These are phyloP conservation scores for Pyronema omphalodes DNA, from an alignment of 495 filamentous ascomycete genomes.

Conservation along the genomic window DNA sequence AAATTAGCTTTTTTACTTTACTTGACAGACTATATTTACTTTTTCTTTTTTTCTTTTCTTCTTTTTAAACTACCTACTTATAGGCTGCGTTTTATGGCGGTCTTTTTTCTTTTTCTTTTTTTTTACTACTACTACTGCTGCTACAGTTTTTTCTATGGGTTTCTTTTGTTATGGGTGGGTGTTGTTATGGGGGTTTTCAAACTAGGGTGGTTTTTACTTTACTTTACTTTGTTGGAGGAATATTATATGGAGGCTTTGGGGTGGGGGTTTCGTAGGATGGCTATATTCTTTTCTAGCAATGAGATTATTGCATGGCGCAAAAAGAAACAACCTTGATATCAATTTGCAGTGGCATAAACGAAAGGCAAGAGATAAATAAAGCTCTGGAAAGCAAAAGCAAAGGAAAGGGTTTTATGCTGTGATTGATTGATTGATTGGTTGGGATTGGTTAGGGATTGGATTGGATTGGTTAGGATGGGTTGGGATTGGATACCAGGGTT, in stretches of 20 bases:
- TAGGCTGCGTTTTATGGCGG: not conserved
- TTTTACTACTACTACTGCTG: not conserved
- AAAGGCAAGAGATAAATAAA: too few species aligned
- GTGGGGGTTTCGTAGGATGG: too few species aligned
- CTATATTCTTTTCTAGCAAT: too few species aligned
- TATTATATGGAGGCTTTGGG: not conserved
- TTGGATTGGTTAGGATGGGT: too few species aligned
- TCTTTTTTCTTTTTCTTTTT: not conserved
- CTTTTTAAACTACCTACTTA: not conserved
- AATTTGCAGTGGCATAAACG: too few species aligned
- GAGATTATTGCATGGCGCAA: too few species aligned
- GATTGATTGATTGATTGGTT: too few species aligned
- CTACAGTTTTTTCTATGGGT: not conserved
- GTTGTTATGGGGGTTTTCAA: not conserved
- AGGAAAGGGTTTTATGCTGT: too few species aligned
- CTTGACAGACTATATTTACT: not conserved
- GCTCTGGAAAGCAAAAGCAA: too few species aligned
- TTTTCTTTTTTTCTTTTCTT: not conserved
- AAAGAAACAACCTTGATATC: too few species aligned
- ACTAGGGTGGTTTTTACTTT: not conserved
- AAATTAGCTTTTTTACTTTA: not conserved
- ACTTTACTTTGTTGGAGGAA: not conserved
- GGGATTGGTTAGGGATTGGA: too few species aligned
- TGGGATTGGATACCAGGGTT: too few species aligned
- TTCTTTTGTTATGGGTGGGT: not conserved